A percentile compares a stretch with the other conserved stretches of the same genome.
phyloP scores from a whole-genome alignment of 352 stramenopile genomes.

The Globisporangium orthogonon region DNA sequence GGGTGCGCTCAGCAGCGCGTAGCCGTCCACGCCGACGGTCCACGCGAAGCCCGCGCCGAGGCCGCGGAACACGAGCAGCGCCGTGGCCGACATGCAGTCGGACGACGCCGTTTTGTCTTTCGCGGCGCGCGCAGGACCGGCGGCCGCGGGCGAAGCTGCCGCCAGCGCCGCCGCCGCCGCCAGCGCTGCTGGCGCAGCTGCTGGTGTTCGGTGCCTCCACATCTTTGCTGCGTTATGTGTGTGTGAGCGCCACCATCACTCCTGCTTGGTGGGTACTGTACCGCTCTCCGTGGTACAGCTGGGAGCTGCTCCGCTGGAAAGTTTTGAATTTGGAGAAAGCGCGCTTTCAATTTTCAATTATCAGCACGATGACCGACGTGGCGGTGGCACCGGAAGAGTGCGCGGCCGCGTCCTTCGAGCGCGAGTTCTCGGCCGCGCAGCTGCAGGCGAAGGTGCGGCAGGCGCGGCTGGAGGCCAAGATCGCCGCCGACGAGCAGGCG shows the following conservation, averaged over 20 bases:
- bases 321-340: too few relatives aligned
- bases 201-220: background rate
- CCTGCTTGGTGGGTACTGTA: too few relatives aligned
- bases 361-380: conserved; percentile 2
- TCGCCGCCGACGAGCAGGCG: conserved; percentile 41
- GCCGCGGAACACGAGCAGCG: conserved; percentile 50
- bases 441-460: conserved; percentile 45
- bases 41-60: conserved; percentile 61
- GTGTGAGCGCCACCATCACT: too few relatives aligned
- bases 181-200: background rate
- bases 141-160: background rate
- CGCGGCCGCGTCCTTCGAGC: conserved; percentile 17
- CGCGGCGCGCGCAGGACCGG: background rate
- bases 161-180: background rate
- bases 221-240: background rate
- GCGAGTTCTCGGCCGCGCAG: conserved; percentile 38
- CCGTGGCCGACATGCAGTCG: conserved; percentile 65
- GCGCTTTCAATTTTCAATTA: background rate
- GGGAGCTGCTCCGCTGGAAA: too few relatives aligned
- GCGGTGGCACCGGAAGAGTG: background rate
- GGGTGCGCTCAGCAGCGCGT: conserved; percentile 35
- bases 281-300: too few relatives aligned
- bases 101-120: conserved; percentile 29
- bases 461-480: conserved; percentile 44
- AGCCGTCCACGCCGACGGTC: conserved; percentile 71